Conservation (phyloP, 2,329 filamentous ascomycete genomes). For the Grosmannia penicillata region DNA sequence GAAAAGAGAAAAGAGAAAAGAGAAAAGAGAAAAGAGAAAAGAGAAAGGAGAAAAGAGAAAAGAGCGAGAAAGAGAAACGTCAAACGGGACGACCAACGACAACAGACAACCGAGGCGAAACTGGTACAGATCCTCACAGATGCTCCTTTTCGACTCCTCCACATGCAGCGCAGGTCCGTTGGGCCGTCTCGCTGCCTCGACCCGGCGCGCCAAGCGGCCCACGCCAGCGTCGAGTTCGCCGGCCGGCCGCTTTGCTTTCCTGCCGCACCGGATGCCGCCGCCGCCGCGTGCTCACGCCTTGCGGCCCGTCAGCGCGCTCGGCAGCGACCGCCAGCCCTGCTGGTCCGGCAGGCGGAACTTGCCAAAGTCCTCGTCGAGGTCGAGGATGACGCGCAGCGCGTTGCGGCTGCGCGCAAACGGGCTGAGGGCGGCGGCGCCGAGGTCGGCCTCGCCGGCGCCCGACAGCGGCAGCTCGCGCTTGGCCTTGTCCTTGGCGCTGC, state of each 20-base stretch:
- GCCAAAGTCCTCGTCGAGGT: conserved; percentile 88
- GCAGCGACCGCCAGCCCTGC: conserved; percentile 37
- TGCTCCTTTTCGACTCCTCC: not conserved
- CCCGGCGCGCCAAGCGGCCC: too few relatives aligned
- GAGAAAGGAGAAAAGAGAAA: not conserved
- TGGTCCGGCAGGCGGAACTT: conserved; percentile 46
- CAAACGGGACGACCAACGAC: not conserved
- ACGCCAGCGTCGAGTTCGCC: too few relatives aligned
- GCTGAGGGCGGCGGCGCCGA: conserved; percentile 29
- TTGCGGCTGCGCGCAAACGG: conserved; percentile 58
- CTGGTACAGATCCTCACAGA: too few relatives aligned
- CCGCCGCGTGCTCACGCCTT: conserved; percentile 3
- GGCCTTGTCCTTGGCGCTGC: conserved; percentile 30
- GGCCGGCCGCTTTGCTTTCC: too few relatives aligned
- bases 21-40: not conserved
- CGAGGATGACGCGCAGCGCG: conserved; percentile 87
- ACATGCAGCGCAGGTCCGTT: too few relatives aligned
- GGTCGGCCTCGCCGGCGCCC: not conserved
- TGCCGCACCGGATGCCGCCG: too few relatives aligned
- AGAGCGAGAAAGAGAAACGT: not conserved
- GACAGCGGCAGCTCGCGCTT: conserved; percentile 23
- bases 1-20: not conserved
- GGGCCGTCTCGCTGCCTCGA: too few relatives aligned
- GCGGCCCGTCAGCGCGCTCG: conserved; percentile 32
- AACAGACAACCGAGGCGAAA: not conserved